Evolutionary conservation across 169 alveolate genomes (phyloP), one percentile per base, ranked within the genome.

Genomic region (Amoebophrya sp.): DNA sequence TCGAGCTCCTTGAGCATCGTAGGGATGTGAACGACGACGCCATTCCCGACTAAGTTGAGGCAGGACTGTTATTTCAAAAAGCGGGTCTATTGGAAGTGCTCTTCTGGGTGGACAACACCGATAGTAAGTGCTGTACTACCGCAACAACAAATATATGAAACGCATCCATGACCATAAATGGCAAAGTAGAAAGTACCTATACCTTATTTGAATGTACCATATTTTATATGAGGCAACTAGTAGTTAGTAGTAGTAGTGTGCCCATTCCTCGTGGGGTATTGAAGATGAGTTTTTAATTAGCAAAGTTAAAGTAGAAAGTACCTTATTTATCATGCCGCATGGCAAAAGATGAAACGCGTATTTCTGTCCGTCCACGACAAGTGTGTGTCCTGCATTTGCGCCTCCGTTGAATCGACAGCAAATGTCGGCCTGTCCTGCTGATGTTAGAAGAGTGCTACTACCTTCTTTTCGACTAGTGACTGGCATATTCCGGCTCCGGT

Each of bases 311-410:
- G 18, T 47, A 47, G 18, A 47, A 47, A 47, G 6, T 47, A 47
- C 92, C 89, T 93, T 94, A 94, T 96, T 95, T n/a, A 98, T 93
- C 41, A 96, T 95, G n/a, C 99, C 99, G 83, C 98, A 97, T 6
- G 99, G 99, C 40, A 98, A 96, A 38, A 98, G 95, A 93, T 98
- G 99, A 91, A 98, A 96, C 83, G 98, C 98, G 93, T 96, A 97
- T 78, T 97, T 96, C 41, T 93, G 93, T 39, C 98, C 97, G 65
- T 94, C 96, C 2, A 95, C 97, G 14, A 92, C 34, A 55, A 92
- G 34, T 14, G 94, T 92, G 91, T 92, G 94, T 41, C 94, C 94
- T 10, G 94, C 94, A 40, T 92, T 92, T 0, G 94, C 92, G 34
- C 94, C 94, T 0, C 98, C 99, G 93, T 98, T 98, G 94, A 96